A percentile compares a stretch with the other conserved stretches of the same genome.
These are phyloP conservation scores for Eimeria tenella DNA, from an alignment of 169 alveolate genomes.

Conservation along the genomic window DNA sequence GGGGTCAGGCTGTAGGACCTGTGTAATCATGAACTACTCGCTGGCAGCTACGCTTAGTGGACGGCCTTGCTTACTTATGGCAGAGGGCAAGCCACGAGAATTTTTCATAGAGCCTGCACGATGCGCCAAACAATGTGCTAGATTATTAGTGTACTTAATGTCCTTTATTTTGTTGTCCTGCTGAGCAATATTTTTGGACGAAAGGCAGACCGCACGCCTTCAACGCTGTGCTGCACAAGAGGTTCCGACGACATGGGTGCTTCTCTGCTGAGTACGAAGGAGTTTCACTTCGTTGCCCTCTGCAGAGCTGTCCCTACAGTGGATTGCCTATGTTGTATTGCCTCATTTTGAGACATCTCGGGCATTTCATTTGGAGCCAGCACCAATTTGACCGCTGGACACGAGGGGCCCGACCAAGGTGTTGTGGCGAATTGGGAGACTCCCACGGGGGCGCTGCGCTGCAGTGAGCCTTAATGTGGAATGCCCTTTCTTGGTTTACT, in stretches of 20 bases:
- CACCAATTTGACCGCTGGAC: slow-evolving; percentile 56
- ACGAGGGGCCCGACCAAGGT: slow-evolving; percentile 19
- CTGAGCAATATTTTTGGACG: too few relatives aligned
- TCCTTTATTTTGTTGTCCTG: too few relatives aligned
- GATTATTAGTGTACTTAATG: too few relatives aligned
- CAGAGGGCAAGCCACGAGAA: too few relatives aligned
- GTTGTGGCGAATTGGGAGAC: slow-evolving; percentile 7
- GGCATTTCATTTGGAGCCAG: not conserved
- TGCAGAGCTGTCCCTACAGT: not conserved
- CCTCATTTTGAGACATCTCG: not conserved
- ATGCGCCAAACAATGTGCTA: too few relatives aligned
- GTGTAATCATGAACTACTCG: too few relatives aligned
- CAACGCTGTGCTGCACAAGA: not conserved
- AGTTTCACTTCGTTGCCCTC: not conserved
- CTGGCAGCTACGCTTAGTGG: too few relatives aligned
- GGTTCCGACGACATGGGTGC: not conserved
- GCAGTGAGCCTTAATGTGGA: not conserved
- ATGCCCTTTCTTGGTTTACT: slow-evolving; percentile 6
- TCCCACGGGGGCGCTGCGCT: not conserved
- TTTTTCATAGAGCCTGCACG: too few relatives aligned
- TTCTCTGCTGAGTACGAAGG: not conserved
- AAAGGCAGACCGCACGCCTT: too few relatives aligned
- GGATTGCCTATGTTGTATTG: not conserved
- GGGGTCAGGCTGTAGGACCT: too few relatives aligned
- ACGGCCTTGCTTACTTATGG: too few relatives aligned